A percentile compares a stretch with the other conserved stretches of the same genome.
These are phyloP conservation scores for Exophiala alcalophila DNA, from an alignment of 2,329 filamentous ascomycete species.

Conservation along the genomic window DNA sequence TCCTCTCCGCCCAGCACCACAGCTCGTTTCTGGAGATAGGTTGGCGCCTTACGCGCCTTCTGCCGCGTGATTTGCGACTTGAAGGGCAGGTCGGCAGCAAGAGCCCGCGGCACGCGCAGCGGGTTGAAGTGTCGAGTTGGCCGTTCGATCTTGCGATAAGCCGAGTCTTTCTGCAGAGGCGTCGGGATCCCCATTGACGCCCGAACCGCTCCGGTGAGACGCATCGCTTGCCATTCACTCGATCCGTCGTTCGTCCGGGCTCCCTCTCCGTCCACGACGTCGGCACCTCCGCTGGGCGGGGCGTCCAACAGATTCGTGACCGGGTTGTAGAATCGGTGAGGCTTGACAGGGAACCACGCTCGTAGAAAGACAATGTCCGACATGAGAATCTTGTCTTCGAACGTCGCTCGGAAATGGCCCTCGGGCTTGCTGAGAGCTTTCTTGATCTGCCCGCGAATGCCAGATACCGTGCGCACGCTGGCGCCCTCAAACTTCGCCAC, in stretches of 20 bases:
- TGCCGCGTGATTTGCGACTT: constrained; percentile 84
- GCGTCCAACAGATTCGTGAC: constrained; percentile 83
- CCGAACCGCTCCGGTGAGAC: constrained; percentile 87
- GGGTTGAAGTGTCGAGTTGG: constrained; percentile 72
- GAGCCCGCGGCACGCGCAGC: constrained; percentile 47
- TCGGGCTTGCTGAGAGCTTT: constrained; percentile 89
- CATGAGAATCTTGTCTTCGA: constrained; percentile 97
- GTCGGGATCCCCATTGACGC: constrained; percentile 71
- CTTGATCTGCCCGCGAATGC: constrained; percentile 95
- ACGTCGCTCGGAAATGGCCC: constrained; percentile 92
- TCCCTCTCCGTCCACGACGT: constrained; percentile 19
- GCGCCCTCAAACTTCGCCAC: constrained; percentile 98
- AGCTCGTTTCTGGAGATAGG: constrained; percentile 93
- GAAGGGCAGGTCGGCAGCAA: constrained; percentile 80
- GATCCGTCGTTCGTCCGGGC: constrained; percentile 32
- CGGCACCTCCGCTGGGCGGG: constrained; percentile 33
- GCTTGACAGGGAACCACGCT: constrained; percentile 95
- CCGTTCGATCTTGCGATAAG: constrained; percentile 66
- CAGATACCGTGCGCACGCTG: constrained; percentile 91
- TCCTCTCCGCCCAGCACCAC: constrained; percentile 85
- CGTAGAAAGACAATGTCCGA: constrained; percentile 94
- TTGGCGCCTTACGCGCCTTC: constrained; percentile 73
- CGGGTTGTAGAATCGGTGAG: constrained; percentile 94
- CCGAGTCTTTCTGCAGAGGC: constrained; percentile 76
- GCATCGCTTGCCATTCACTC: constrained; percentile 78